Percentiles rank a stretch among this genome's conserved stretches.
Conservation (phyloP, 805 yeast genomes). For the Nakazawaea ernobii region DNA sequence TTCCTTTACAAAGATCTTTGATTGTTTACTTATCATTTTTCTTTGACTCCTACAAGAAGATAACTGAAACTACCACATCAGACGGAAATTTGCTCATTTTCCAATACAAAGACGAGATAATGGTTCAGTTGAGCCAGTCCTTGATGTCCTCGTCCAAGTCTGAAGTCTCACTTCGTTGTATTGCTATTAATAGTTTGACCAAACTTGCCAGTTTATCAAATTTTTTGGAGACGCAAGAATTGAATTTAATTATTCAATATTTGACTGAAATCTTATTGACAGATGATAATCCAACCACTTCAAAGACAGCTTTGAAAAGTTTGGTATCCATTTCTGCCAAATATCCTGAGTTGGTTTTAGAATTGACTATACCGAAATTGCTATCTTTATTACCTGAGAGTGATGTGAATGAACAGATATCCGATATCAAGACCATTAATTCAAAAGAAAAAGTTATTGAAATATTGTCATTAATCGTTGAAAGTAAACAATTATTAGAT, state of each 20-base stretch:
- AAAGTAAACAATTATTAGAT: conserved; percentile 38
- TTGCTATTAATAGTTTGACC: conserved; percentile 60
- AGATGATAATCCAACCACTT: conserved; percentile 45
- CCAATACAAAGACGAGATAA: conserved; percentile 56
- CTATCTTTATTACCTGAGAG: conserved; percentile 44
- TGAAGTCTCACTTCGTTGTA: conserved; percentile 64
- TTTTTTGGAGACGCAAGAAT: conserved; percentile 49
- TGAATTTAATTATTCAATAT: conserved; percentile 56
- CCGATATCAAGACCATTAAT: conserved; percentile 15
- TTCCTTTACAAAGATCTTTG: conserved; percentile 53
- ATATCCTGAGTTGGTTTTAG: conserved; percentile 37
- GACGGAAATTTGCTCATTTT: conserved; percentile 28
- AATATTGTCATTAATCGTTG: conserved; percentile 31
- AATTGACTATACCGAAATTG: conserved; percentile 46
- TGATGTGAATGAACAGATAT: conserved; percentile 24
- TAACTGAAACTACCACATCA: conserved; percentile 25
- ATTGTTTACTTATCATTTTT: conserved; percentile 59
- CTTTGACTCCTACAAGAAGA: conserved; percentile 39
- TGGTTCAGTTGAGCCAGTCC: conserved; percentile 63
- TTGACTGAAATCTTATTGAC: conserved; percentile 56
- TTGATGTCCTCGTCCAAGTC: conserved; percentile 59
- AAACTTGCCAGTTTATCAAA: conserved; percentile 44
- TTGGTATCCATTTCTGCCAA: conserved; percentile 40
- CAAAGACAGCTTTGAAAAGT: conserved; percentile 48
- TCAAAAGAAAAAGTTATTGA: conserved; percentile 29